Percentiles rank a stretch among this genome's conserved stretches.
Conservation (phyloP, 768 basidiomycete genomes). For the Calvatia gigantea region DNA sequence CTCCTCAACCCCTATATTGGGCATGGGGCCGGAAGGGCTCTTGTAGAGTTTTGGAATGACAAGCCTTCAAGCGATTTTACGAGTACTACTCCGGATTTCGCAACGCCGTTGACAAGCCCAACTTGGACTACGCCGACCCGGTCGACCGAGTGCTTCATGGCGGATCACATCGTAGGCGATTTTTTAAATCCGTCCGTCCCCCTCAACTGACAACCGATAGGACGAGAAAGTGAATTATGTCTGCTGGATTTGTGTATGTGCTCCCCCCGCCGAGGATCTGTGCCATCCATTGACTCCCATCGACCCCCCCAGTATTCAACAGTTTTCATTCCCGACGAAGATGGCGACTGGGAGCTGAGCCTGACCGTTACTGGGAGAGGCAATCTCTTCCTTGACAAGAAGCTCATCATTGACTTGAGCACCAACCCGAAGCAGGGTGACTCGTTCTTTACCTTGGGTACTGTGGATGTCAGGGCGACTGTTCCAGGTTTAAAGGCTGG, state of each 20-base stretch:
- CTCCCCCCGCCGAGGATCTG: not conserved
- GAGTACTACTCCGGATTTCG: conserved; percentile 23
- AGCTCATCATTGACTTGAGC: conserved; percentile 43
- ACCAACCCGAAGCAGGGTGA: conserved; percentile 33
- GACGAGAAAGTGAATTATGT: conserved; percentile 39
- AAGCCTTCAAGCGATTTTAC: conserved; percentile 34
- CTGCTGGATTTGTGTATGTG: conserved; percentile 38
- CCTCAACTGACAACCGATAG: conserved; percentile 15
- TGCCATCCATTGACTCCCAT: not conserved
- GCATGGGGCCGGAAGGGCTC: conserved; percentile 30
- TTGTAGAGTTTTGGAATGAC: conserved; percentile 45
- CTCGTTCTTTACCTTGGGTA: conserved; percentile 42
- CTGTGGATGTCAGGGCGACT: conserved; percentile 32
- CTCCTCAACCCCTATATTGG: conserved; percentile 44
- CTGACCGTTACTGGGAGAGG: conserved; percentile 40
- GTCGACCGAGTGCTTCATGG: conserved; percentile 32
- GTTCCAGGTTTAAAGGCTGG: conserved; percentile 39
- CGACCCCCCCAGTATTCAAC: conserved; percentile 30
- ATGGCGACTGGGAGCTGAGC: conserved; percentile 49
- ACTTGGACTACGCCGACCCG: conserved; percentile 37
- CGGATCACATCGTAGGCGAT: conserved; percentile 38
- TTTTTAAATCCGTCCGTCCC: not conserved
- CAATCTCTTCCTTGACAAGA: conserved; percentile 49
- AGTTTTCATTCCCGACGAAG: conserved; percentile 47
- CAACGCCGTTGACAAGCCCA: conserved; percentile 17